A percentile compares a stretch with the other conserved stretches of the same genome.
Evolutionary conservation across 1,139 yeast genomes (phyloP).

Genomic region (Debaryomyces coudertii): DNA sequence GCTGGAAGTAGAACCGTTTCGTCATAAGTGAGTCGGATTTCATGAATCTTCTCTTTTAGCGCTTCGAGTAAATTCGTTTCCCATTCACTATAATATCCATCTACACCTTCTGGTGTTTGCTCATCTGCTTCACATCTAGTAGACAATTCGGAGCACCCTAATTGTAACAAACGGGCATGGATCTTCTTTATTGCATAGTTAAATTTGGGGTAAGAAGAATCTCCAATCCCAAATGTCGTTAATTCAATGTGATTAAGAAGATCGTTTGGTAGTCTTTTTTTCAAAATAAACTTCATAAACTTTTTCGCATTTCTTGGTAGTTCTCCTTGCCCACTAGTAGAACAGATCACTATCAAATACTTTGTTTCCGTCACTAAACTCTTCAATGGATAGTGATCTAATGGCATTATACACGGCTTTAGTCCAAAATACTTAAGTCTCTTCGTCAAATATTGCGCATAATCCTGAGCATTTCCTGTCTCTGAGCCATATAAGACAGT

Average conservation of each 20-base stretch:
- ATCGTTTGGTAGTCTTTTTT: conserved; percentile 65
- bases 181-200: conserved; percentile 85
- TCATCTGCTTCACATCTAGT: conserved; percentile 91
- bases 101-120: conserved; percentile 76
- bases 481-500: conserved; percentile 87
- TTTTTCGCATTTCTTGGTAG: conserved; percentile 75
- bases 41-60: conserved; percentile 43
- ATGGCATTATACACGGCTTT: conserved; percentile 50
- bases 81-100: conserved; percentile 79
- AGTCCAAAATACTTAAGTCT: conserved; percentile 60
- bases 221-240: conserved; percentile 91
- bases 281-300: conserved; percentile 75
- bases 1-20: conserved; percentile 50
- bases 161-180: conserved; percentile 73
- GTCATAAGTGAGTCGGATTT: conserved; percentile 22
- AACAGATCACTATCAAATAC: conserved; percentile 67
- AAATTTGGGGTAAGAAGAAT: conserved; percentile 84
- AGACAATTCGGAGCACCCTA: conserved; percentile 77
- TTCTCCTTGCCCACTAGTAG: conserved; percentile 97
- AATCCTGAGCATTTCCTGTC: conserved; percentile 90
- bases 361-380: conserved; percentile 51
- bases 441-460: conserved; percentile 66
- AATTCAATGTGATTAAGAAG: conserved; percentile 64
- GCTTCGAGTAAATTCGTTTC: conserved; percentile 53
- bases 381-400: conserved; percentile 66